phyloP scores from a whole-genome alignment of 352 stramenopile species.

The Phytophthora cactorum region DNA sequence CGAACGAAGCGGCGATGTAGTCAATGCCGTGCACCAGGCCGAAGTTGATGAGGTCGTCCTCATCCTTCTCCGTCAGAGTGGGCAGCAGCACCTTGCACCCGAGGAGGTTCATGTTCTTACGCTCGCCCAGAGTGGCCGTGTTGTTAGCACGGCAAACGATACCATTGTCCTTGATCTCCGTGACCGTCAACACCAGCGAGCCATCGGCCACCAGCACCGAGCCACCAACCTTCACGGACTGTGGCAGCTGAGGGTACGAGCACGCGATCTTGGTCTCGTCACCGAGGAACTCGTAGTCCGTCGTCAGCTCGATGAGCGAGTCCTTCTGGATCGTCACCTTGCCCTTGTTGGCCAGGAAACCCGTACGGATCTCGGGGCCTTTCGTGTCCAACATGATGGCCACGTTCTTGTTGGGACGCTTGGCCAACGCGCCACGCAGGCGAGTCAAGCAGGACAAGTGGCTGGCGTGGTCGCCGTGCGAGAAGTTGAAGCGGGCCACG shows the following conservation, averaged over 20 bases:
- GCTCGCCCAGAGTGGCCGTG: too few species aligned
- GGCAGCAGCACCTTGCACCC: too few species aligned
- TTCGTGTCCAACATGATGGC: slow-evolving; percentile 98
- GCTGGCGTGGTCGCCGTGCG: slow-evolving; percentile 95
- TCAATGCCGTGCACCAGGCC: too few species aligned
- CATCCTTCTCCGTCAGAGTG: too few species aligned
- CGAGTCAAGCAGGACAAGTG: slow-evolving; percentile 67
- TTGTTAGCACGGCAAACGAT: slow-evolving; percentile 90
- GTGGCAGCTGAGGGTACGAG: slow-evolving; percentile 92
- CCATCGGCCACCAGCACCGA: slow-evolving; percentile 96
- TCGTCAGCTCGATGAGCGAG: slow-evolving; percentile 64
- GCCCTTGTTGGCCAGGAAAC: slow-evolving; percentile 76
- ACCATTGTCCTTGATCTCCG: slow-evolving; percentile 75
- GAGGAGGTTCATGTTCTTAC: too few species aligned
- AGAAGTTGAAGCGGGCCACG: slow-evolving; percentile 99
- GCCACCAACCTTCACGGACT: slow-evolving; percentile 90
- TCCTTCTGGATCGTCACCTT: slow-evolving; percentile 74
- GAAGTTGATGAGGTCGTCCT: too few species aligned
- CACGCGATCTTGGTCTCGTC: slow-evolving; percentile 90
- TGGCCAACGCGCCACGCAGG: slow-evolving; percentile 65
- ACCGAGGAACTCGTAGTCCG: slow-evolving; percentile 72
- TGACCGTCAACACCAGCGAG: slow-evolving; percentile 92
- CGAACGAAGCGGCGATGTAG: too few species aligned
- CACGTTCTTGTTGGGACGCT: slow-evolving; percentile 68
- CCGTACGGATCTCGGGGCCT: slow-evolving; percentile 96